Percentiles rank a stretch among this genome's conserved stretches.
Conservation (phyloP, 306 rosid genomes). For the Cucurbita pepo region DNA sequence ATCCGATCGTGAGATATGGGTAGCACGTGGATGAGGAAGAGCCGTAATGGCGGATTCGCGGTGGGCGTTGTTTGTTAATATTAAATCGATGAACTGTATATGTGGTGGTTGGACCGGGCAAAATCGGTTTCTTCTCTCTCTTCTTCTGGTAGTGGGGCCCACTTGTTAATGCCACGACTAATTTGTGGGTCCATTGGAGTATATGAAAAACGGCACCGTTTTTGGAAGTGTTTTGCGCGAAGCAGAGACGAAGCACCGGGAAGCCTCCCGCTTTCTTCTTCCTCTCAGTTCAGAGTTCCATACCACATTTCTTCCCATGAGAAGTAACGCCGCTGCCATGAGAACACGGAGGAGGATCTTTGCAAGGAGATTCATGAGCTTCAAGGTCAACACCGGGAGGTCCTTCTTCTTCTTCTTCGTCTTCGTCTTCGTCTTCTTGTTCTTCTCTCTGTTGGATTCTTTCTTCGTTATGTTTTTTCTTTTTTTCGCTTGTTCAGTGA, state of each 20-base stretch:
- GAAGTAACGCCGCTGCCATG: slow-evolving; percentile 45
- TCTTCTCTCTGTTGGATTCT: neutral
- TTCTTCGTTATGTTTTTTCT: too few relatives aligned
- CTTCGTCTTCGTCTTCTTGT: neutral
- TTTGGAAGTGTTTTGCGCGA: neutral
- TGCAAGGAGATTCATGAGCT: slow-evolving; percentile 94
- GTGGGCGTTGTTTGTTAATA: neutral
- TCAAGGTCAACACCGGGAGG: slow-evolving; percentile 94
- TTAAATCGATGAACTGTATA: neutral
- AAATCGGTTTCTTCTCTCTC: neutral
- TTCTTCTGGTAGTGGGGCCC: neutral
- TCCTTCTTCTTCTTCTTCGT: neutral
- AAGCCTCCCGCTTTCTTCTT: neutral
- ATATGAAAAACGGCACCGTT: too few relatives aligned
- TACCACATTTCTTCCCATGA: slow-evolving; percentile 20
- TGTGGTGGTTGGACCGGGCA: neutral
- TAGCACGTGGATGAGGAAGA: neutral
- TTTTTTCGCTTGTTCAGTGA: neutral
- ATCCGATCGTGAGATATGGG: neutral
- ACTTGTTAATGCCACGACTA: neutral
- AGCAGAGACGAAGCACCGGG: neutral
- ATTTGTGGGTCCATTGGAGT: too few relatives aligned
- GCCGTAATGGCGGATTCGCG: neutral
- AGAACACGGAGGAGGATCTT: slow-evolving; percentile 69
- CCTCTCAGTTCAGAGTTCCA: neutral